Evolutionary conservation across 2,329 filamentous ascomycete species (phyloP).

Genomic region (Coniochaeta hoffmannii): DNA sequence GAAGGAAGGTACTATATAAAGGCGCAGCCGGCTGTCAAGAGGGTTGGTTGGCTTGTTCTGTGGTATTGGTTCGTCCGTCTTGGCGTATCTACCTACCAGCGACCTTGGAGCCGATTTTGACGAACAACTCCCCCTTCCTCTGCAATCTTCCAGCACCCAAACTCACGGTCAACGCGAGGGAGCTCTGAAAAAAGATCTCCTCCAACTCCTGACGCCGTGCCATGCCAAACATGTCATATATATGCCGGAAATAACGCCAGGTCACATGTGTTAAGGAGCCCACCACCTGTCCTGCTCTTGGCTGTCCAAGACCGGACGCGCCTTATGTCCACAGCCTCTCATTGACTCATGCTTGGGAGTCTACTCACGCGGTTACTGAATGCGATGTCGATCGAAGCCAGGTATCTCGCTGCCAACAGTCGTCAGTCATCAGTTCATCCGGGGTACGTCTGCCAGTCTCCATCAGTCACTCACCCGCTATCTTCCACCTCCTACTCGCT

Average conservation of each 20-base stretch:
- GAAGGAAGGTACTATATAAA: too few species aligned
- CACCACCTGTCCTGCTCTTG: too few species aligned
- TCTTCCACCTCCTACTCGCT: conserved; percentile 17
- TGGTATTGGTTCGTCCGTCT: too few species aligned
- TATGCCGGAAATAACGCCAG: background rate
- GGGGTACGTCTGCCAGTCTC: background rate
- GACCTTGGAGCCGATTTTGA: too few species aligned
- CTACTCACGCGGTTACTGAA: conserved; percentile 9
- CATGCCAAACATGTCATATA: background rate
- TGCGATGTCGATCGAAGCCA: conserved; percentile 10
- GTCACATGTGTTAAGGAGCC: background rate
- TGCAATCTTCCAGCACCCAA: too few species aligned
- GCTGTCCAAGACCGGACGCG: too few species aligned
- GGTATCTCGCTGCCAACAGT: conserved; percentile 9
- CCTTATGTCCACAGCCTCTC: too few species aligned
- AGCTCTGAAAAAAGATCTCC: background rate
- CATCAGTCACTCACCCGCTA: conserved; percentile 15
- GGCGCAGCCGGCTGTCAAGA: too few species aligned
- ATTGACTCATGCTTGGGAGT: background rate
- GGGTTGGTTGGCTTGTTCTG: too few species aligned
- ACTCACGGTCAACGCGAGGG: background rate
- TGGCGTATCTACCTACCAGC: too few species aligned
- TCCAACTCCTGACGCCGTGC: background rate
- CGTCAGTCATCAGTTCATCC: background rate
- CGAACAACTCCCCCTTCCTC: too few species aligned